Percentiles rank a stretch among this genome's conserved stretches.
phyloP scores from a whole-genome alignment of 2,329 filamentous ascomycete species.

The Xylaria digitata region DNA sequence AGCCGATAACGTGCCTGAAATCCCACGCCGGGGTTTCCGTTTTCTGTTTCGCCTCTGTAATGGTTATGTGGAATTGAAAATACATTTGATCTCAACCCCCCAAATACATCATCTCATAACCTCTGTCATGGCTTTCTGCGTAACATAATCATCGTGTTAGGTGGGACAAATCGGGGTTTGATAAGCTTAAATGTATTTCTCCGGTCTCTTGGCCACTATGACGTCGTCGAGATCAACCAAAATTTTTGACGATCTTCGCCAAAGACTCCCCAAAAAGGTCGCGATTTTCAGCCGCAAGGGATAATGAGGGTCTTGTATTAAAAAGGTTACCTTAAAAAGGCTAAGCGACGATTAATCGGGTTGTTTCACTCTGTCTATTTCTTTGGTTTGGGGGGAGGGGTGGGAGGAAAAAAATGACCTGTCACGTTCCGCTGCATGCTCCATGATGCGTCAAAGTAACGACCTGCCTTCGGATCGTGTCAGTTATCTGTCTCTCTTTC shows the following conservation, averaged over 20 bases:
- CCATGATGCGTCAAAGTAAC: slow-evolving; percentile 22
- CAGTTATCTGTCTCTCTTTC: slow-evolving; percentile 7
- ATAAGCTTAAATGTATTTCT: slow-evolving; percentile 30
- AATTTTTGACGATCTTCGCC: slow-evolving; percentile 5
- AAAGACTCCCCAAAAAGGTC: background rate
- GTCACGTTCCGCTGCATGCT: slow-evolving; percentile 29
- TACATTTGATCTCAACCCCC: background rate
- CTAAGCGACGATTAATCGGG: slow-evolving; percentile 10
- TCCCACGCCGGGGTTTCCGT: slow-evolving; percentile 8
- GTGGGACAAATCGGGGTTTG: slow-evolving; percentile 17
- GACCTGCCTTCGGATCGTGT: slow-evolving; percentile 3
- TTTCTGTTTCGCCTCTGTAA: background rate
- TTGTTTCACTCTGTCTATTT: slow-evolving; percentile 6
- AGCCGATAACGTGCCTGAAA: slow-evolving; percentile 21
- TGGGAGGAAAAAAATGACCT: slow-evolving; percentile 20
- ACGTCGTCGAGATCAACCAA: slow-evolving; percentile 6
- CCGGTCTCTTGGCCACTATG: slow-evolving; percentile 8
- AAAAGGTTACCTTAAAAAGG: slow-evolving; percentile 24
- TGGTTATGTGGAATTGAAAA: no score
- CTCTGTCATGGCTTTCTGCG: background rate
- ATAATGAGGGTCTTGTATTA: slow-evolving; percentile 5
- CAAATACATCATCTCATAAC: background rate
- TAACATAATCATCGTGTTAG: slow-evolving; percentile 4
- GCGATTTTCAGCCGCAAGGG: slow-evolving; percentile 32
- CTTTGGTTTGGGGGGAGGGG: background rate